Evolutionary conservation across 2,329 filamentous ascomycete genomes (phyloP).

Genomic region (Colletotrichum sojae): DNA sequence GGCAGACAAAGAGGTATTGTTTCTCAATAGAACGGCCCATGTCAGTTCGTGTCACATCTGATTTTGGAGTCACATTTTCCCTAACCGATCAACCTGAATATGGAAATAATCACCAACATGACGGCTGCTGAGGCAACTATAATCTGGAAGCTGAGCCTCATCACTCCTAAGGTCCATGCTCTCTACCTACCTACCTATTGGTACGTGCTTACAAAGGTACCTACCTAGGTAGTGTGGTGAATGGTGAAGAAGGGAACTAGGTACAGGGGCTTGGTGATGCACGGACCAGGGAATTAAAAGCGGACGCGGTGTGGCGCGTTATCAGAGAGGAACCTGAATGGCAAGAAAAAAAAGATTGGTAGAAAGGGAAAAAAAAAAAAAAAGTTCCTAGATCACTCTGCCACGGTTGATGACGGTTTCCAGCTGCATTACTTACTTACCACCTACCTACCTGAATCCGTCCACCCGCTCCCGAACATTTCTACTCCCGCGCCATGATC

Average conservation of each 20-base stretch:
- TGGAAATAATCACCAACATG: too few relatives aligned
- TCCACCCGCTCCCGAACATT: constrained; percentile 8
- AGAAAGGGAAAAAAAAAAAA: constrained; percentile 23
- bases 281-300: constrained; percentile 3
- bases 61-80: too few relatives aligned
- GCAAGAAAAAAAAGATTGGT: constrained; percentile 34
- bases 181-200: too few relatives aligned
- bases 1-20: constrained; percentile 6
- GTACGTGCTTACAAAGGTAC: too few relatives aligned
- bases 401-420: constrained; percentile 23
- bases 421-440: constrained; percentile 3
- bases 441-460: neutral
- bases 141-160: too few relatives aligned
- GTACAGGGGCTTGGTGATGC: neutral
- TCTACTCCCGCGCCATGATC: constrained; percentile 16
- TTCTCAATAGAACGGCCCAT: too few relatives aligned
- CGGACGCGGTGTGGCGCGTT: constrained; percentile 34
- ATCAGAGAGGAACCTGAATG: constrained; percentile 9
- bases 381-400: constrained; percentile 33
- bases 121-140: too few relatives aligned
- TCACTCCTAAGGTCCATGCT: too few relatives aligned
- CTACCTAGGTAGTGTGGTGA: too few relatives aligned
- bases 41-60: too few relatives aligned
- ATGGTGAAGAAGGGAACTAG: too few relatives aligned
- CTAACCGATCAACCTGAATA: too few relatives aligned